Conservation (phyloP, 73 alveolate genomes). For the Paraurostyla sp. region DNA sequence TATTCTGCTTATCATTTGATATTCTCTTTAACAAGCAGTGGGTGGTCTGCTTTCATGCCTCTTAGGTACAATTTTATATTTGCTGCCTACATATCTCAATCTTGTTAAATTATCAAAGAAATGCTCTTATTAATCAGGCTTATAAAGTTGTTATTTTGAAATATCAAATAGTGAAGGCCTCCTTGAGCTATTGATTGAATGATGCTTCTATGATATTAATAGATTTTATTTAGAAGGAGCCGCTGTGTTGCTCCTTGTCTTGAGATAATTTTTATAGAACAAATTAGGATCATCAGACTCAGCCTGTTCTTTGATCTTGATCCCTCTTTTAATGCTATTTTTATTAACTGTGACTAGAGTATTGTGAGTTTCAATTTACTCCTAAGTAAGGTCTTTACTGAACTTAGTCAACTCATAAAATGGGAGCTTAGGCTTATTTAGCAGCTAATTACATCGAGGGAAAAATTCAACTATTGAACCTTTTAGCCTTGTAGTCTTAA, state of each 20-base stretch:
- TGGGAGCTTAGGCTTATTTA: slow-evolving; percentile 5
- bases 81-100: slow-evolving; percentile 6
- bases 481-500: background rate
- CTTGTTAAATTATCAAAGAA: slow-evolving; percentile 21
- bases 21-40: background rate
- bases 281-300: slow-evolving; percentile 37
- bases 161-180: no score
- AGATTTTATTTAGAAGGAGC: no score
- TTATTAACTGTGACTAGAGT: background rate
- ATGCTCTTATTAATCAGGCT: no score
- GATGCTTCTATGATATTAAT: no score
- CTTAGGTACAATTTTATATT: slow-evolving; percentile 20
- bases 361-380: slow-evolving; percentile 11
- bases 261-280: background rate
- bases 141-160: no score
- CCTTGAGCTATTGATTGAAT: no score
- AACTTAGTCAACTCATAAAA: slow-evolving; percentile 17
- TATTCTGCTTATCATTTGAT: no score
- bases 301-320: background rate
- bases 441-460: background rate
- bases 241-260: no score
- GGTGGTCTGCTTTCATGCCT: slow-evolving; percentile 23
- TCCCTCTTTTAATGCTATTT: slow-evolving; percentile 6
- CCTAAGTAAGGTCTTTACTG: background rate
- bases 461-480: slow-evolving; percentile 31